These are phyloP conservation scores for Oryza nivara DNA, from an alignment of 176 grass and related monocot species.

Conservation along the genomic window DNA sequence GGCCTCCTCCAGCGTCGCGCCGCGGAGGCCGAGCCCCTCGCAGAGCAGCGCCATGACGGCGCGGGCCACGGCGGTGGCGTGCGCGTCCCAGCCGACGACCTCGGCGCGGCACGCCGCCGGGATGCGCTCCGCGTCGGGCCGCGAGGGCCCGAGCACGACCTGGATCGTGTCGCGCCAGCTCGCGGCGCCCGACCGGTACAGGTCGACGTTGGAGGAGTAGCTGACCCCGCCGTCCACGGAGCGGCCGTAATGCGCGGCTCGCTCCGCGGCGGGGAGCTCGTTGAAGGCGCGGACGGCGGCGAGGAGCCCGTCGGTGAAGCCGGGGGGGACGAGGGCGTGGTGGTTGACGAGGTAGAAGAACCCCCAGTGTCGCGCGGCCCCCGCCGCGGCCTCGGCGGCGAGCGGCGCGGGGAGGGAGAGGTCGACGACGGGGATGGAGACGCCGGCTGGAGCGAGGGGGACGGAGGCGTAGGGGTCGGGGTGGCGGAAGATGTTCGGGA, in stretches of 20 bases:
- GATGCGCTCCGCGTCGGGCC: constrained; percentile 50
- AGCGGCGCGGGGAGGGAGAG: constrained; percentile 48
- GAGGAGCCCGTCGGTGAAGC: constrained; percentile 43
- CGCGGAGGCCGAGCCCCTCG: constrained; percentile 54
- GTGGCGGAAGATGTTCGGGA: constrained; percentile 57
- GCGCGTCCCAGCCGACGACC: constrained; percentile 59
- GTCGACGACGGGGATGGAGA: constrained; percentile 55
- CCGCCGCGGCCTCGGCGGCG: constrained; percentile 37
- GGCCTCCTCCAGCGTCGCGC: constrained; percentile 36
- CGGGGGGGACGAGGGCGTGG: constrained; percentile 42
- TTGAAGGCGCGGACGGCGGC: constrained; percentile 73
- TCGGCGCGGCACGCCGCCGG: constrained; percentile 64
- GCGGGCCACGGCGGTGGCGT: constrained; percentile 46
- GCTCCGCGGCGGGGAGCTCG: constrained; percentile 63
- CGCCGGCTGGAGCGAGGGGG: constrained; percentile 20
- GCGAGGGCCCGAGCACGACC: constrained; percentile 46
- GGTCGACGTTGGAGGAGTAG: constrained; percentile 85
- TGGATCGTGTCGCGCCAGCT: constrained; percentile 95
- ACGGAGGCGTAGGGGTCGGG: constrained; percentile 44
- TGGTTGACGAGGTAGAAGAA: constrained; percentile 90
- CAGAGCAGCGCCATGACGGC: constrained; percentile 58
- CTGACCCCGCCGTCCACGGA: constrained; percentile 45
- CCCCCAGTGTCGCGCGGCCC: constrained; percentile 62
- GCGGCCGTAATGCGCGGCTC: constrained; percentile 68
- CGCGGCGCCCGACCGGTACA: constrained; percentile 60